Evolutionary conservation across 495 filamentous ascomycete genomes (phyloP).

Genomic region (Penicillium fimorum): DNA sequence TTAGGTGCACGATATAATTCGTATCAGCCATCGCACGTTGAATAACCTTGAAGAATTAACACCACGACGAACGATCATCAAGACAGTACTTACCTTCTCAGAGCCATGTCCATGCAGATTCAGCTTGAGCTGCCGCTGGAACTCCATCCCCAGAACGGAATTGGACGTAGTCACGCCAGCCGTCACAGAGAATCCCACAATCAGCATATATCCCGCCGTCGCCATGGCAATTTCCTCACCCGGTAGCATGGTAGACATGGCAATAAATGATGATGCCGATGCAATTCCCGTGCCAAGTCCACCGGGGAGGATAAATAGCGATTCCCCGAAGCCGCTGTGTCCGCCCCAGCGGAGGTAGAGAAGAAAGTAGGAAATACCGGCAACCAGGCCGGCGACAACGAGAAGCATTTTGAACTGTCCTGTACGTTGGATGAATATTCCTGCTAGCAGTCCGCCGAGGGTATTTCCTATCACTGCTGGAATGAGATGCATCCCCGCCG

Average conservation of each 20-base stretch:
- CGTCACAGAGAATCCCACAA: slow-evolving; percentile 50
- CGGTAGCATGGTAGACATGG: slow-evolving; percentile 53
- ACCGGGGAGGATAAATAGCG: slow-evolving; percentile 61
- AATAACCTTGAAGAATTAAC: slow-evolving; percentile 32
- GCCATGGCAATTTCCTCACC: slow-evolving; percentile 54
- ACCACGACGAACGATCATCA: background rate
- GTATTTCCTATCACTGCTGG: slow-evolving; percentile 67
- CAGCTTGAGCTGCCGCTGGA: slow-evolving; percentile 29
- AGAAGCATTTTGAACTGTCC: slow-evolving; percentile 59
- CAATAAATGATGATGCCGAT: slow-evolving; percentile 53
- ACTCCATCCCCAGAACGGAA: slow-evolving; percentile 37
- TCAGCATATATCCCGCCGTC: slow-evolving; percentile 52
- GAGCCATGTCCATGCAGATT: slow-evolving; percentile 31
- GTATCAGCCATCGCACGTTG: slow-evolving; percentile 36
- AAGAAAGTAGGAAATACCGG: slow-evolving; percentile 52
- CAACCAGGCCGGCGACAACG: slow-evolving; percentile 48
- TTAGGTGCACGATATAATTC: slow-evolving; percentile 34
- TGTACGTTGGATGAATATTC: slow-evolving; percentile 55
- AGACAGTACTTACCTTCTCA: slow-evolving; percentile 20
- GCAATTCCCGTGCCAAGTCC: slow-evolving; percentile 57
- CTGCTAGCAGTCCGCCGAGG: slow-evolving; percentile 58
- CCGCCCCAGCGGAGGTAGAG: slow-evolving; percentile 63
- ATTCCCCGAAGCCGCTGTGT: slow-evolving; percentile 57
- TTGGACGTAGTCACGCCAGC: slow-evolving; percentile 52
- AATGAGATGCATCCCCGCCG: slow-evolving; percentile 59